A percentile compares a stretch with the other conserved stretches of the same genome.
phyloP scores from a whole-genome alignment of 768 basidiomycete genomes.

The Albatrellus ellisii region DNA sequence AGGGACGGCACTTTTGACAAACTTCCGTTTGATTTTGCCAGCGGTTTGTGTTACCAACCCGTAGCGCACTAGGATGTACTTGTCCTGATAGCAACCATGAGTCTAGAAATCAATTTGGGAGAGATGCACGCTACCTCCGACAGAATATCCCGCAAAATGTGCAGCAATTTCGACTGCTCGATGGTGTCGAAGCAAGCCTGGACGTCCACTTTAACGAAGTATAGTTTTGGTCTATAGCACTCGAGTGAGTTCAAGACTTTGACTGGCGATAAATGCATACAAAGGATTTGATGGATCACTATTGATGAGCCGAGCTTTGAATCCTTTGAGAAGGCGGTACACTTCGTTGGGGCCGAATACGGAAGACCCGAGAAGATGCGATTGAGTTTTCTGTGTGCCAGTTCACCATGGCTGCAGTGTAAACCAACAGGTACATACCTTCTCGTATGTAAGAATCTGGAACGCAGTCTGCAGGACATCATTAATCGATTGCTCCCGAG shows the following conservation, averaged over 20 bases:
- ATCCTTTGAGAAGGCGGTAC: conserved; percentile 56
- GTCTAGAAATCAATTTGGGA: neutral
- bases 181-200: conserved; percentile 96
- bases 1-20: conserved; percentile 47
- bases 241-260: neutral
- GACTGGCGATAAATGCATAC: conserved; percentile 25
- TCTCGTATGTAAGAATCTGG: conserved; percentile 79
- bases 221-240: conserved; percentile 59
- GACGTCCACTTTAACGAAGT: conserved; percentile 95
- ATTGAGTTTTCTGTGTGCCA: conserved; percentile 39
- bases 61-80: conserved; percentile 59
- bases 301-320: conserved; percentile 40
- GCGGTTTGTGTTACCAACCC: conserved; percentile 46
- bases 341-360: conserved; percentile 78
- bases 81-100: conserved; percentile 33
- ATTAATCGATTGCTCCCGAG: conserved; percentile 57
- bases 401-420: neutral
- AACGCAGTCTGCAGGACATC: conserved; percentile 76
- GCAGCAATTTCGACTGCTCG: conserved; percentile 72
- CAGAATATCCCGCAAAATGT: conserved; percentile 61
- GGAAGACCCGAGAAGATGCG: conserved; percentile 62
- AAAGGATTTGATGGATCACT: conserved; percentile 28
- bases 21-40: conserved; percentile 44
- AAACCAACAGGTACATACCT: conserved; percentile 31
- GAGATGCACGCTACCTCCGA: conserved; percentile 38